Base-by-base conservation (phyloP, 2,329 filamentous ascomycete species). In the Arthrobotrys iridis region DNA sequence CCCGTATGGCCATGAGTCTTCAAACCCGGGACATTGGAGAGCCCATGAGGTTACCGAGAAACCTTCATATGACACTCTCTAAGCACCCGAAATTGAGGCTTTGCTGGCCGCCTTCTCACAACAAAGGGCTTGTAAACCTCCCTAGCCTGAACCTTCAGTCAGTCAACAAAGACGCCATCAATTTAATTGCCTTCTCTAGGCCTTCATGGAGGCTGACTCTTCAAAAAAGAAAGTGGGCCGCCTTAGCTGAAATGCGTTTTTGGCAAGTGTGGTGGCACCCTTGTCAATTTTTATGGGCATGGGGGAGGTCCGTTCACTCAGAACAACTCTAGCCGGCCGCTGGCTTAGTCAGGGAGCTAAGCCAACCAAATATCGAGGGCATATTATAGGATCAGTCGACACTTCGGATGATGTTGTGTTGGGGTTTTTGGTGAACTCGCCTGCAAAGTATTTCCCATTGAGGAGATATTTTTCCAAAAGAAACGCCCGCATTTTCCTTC, bases 181-280 rank as follows among this genome's bases (percentile, higher is more conserved):
- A 43, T 75, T 75, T 68, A 75, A 75, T 75, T 75, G 48, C 63
- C 57, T 68, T 55, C 62, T 45, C 48, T 63, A 63, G 71, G 71
- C 63, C 45, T 37, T 66, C 62, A 63, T 75, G 37, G 63, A 64
- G 71, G 71, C 71, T 75, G 71, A 75, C 71, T 75, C 71, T 58
- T 71, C 46, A 33, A 75, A 64, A 68, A 68, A 64, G 50, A 68
- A 68, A 75, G 57, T 40, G 55, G 20, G 52, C 52, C 57, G 71
- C 66, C 66, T 71, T 67, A 65, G 71, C 71, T 75, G 70, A 75
- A 72, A 65, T 75, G 71, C 71, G 58, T 58, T 75, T 75, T 75
- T 75, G 71, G 71, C 71, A 57, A 24, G 63, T 75, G 70, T 43
- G 68, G 64, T 55, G 45, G 57, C 55, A 75, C 71, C 57, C 71